Conservation (phyloP, 257 asterid genomes). For the Solanum sejunctum region DNA sequence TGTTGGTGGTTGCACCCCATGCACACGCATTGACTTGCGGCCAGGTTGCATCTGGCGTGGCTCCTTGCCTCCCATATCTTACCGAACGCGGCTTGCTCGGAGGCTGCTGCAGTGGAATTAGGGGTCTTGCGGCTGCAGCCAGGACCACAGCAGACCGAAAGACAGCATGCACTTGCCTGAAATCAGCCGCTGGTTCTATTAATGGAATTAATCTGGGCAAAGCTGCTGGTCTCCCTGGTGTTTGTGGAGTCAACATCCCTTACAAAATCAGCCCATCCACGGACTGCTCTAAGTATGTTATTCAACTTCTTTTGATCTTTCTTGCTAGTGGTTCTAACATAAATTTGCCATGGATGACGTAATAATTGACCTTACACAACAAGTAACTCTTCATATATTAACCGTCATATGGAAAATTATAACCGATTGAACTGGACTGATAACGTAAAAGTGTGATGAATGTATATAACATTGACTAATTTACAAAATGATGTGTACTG, state of each 20-base stretch:
- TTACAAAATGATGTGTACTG: too few species aligned
- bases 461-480: too few species aligned
- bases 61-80: background rate
- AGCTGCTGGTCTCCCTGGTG: slow-evolving; percentile 7
- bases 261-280: slow-evolving; percentile 11
- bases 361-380: background rate
- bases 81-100: background rate
- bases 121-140: background rate
- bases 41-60: background rate
- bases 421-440: too few species aligned
- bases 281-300: slow-evolving; percentile 7
- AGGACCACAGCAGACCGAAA: background rate
- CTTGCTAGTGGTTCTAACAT: too few species aligned
- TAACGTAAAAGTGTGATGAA: too few species aligned
- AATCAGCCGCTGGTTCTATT: background rate
- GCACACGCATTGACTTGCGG: slow-evolving; percentile 1
- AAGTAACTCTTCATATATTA: background rate
- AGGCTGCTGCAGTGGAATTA: slow-evolving; percentile 2
- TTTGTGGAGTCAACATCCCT: slow-evolving; percentile 1
- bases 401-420: too few species aligned
- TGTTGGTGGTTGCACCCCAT: slow-evolving; percentile 13
- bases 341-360: too few species aligned
- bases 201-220: background rate
- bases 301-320: too few species aligned
- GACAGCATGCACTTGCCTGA: slow-evolving; percentile 11